A percentile compares a stretch with the other conserved stretches of the same genome.
Evolutionary conservation across 176 grass and related monocot genomes (phyloP).

Genomic region (Ampelocalamus luodianensis): DNA sequence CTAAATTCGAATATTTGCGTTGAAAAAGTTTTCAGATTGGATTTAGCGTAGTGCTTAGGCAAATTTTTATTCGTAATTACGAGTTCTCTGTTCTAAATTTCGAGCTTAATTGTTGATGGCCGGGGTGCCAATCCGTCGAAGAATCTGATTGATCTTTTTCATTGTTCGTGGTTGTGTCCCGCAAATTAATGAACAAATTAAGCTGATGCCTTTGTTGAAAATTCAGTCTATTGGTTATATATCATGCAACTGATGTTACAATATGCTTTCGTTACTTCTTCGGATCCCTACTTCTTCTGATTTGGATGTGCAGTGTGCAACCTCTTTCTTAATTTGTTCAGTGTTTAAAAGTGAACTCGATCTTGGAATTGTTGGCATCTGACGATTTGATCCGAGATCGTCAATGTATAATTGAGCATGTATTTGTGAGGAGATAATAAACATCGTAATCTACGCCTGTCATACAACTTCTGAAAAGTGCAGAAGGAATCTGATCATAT

Average conservation of each 20-base stretch:
- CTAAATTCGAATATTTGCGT: background rate
- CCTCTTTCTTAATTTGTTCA: background rate
- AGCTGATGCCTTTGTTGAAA: background rate
- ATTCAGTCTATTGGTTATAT: background rate
- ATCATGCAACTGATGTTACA: background rate
- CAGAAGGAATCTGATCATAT: no score
- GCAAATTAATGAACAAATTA: background rate
- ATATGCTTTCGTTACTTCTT: background rate
- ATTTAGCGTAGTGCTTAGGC: background rate
- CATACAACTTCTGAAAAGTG: no score
- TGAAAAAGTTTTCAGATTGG: background rate
- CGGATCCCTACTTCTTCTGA: background rate
- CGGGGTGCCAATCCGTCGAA: background rate
- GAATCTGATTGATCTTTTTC: background rate
- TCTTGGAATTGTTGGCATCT: no score
- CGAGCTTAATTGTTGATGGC: background rate
- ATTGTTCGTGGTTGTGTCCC: background rate
- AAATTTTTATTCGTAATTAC: background rate
- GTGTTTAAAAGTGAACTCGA: background rate
- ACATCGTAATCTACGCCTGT: no score
- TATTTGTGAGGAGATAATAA: background rate
- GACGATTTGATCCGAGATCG: background rate
- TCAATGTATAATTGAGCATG: background rate
- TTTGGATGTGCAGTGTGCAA: no score
- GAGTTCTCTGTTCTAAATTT: background rate